Percentiles rank a stretch among this genome's conserved stretches.
These are phyloP conservation scores for Saccharomycopsis oosterbeekiorum DNA, from an alignment of 805 yeast genomes.

Conservation along the genomic window DNA sequence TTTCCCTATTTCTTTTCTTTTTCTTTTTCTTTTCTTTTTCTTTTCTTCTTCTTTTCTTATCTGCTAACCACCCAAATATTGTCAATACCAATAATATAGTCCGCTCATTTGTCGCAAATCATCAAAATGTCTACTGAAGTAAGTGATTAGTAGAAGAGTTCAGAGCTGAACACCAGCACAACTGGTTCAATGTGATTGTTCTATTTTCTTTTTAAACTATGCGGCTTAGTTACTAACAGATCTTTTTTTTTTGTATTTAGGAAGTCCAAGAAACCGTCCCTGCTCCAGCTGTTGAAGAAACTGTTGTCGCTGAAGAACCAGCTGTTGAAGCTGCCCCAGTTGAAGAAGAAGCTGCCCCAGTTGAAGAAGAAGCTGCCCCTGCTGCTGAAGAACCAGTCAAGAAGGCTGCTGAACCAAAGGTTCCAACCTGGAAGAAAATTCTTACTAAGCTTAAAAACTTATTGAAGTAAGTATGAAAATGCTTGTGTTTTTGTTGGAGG, in stretches of 20 bases:
- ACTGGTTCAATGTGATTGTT: too few relatives aligned
- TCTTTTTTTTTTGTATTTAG: neutral
- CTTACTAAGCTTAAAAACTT: constrained; percentile 17
- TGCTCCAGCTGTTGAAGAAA: constrained; percentile 4
- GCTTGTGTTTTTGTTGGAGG: neutral
- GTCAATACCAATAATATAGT: neutral
- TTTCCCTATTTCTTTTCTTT: neutral
- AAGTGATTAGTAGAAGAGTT: neutral
- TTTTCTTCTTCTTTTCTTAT: neutral
- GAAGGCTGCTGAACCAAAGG: constrained; percentile 13
- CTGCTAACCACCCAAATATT: neutral
- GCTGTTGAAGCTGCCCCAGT: constrained; percentile 9
- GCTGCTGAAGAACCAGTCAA: constrained; percentile 8
- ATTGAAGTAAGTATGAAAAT: constrained; percentile 17
- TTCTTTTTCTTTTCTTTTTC: neutral
- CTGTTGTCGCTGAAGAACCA: neutral
- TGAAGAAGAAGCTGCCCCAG: constrained; percentile 2
- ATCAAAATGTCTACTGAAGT: neutral
- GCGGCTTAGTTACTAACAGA: neutral
- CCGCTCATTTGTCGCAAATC: too few relatives aligned
- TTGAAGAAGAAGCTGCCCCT: constrained; percentile 1
- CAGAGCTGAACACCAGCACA: too few relatives aligned
- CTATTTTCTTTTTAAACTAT: too few relatives aligned
- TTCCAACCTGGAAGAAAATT: constrained; percentile 14
- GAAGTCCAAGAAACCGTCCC: neutral